Percentiles rank a stretch among this genome's conserved stretches.
phyloP scores from a whole-genome alignment of 306 rosid genomes.

The Vigna reflexopilosa region DNA sequence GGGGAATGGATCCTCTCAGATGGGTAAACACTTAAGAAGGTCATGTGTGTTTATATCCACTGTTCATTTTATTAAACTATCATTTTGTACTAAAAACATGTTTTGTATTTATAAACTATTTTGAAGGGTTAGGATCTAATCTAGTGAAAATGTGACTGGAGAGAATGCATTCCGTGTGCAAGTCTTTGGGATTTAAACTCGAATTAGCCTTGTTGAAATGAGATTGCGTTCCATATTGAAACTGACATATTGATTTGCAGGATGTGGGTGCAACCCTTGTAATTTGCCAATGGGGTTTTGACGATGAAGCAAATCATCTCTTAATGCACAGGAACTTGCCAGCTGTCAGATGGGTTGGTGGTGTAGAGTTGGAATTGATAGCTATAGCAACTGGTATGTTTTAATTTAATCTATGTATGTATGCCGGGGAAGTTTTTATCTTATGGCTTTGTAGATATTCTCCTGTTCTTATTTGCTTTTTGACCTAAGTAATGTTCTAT shows the following conservation, averaged over 20 bases:
- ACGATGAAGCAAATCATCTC: conserved; percentile 99
- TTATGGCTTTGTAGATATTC: not conserved
- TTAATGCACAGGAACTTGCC: conserved; percentile 96
- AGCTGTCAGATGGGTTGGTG: conserved; percentile 99
- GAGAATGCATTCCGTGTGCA: not conserved
- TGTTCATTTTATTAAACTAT: no score
- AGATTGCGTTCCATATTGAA: conserved; percentile 10
- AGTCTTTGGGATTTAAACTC: conserved; percentile 16
- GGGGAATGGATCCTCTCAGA: no score
- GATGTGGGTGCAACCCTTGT: conserved; percentile 96
- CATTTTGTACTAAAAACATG: no score
- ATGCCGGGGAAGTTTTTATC: conserved; percentile 8
- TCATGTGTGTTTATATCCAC: no score
- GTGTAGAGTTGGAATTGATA: conserved; percentile 97
- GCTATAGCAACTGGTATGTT: conserved; percentile 93
- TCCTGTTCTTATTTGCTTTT: not conserved
- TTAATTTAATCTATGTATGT: conserved; percentile 26
- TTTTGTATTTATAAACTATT: no score
- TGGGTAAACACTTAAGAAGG: no score
- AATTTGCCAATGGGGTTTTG: conserved; percentile 99
- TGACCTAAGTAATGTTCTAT: conserved; percentile 19
- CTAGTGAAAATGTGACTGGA: no score
- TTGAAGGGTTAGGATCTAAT: no score
- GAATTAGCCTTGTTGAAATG: not conserved
- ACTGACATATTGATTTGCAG: conserved; percentile 52